These are phyloP conservation scores for Claviceps humidiphila DNA, from an alignment of 2,329 filamentous ascomycete species.

Conservation along the genomic window DNA sequence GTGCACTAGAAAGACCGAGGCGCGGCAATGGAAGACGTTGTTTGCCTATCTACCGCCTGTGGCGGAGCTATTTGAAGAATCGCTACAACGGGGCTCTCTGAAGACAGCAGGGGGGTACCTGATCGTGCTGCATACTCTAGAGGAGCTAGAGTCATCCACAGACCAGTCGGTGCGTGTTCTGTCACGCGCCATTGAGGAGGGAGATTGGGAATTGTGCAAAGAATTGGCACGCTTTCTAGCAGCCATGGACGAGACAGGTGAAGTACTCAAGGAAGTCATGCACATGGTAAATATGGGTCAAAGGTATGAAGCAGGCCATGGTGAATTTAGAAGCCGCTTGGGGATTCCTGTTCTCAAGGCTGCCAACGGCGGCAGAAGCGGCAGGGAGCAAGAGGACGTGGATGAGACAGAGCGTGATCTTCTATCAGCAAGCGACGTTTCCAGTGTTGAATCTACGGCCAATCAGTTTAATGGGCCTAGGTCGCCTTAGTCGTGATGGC, in stretches of 20 bases:
- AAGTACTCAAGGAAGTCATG: slow-evolving; percentile 62
- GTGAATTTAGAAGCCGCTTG: slow-evolving; percentile 17
- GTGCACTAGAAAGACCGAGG: slow-evolving; percentile 93
- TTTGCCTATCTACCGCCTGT: slow-evolving; percentile 86
- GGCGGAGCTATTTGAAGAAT: slow-evolving; percentile 86
- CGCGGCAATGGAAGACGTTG: slow-evolving; percentile 85
- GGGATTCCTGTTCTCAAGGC: slow-evolving; percentile 18
- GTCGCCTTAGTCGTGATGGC: not conserved
- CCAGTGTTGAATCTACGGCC: slow-evolving; percentile 23
- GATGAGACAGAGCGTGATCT: slow-evolving; percentile 23
- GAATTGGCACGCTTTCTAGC: slow-evolving; percentile 91
- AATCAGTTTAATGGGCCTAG: slow-evolving; percentile 12
- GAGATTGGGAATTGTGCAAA: slow-evolving; percentile 91
- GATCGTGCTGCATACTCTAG: slow-evolving; percentile 78
- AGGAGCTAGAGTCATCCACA: slow-evolving; percentile 54
- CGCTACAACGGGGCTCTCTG: slow-evolving; percentile 66
- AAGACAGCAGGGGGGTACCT: slow-evolving; percentile 96
- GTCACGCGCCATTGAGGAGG: slow-evolving; percentile 64
- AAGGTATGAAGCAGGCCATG: slow-evolving; percentile 17
- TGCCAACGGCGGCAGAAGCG: slow-evolving; percentile 18
- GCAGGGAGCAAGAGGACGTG: slow-evolving; percentile 15
- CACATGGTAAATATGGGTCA: slow-evolving; percentile 38
- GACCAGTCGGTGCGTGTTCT: slow-evolving; percentile 74
- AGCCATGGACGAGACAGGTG: slow-evolving; percentile 76
- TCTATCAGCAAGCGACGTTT: slow-evolving; percentile 23